phyloP scores from a whole-genome alignment of 1,284 basidiomycete genomes.

The Boletus hoseneyae region DNA sequence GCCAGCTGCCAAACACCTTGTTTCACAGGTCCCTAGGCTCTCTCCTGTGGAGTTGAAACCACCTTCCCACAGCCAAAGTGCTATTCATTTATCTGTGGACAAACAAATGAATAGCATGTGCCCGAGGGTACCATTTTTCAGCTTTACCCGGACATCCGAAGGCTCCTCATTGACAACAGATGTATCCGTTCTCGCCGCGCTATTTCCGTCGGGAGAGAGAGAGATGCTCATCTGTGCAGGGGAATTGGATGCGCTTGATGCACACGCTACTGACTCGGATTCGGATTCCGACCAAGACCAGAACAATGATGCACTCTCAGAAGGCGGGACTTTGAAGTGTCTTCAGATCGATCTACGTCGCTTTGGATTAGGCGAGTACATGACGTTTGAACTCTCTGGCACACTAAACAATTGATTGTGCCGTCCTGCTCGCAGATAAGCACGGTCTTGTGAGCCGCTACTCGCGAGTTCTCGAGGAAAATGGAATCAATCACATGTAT shows the following conservation, averaged over 20 bases:
- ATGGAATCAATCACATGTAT: conserved; percentile 80
- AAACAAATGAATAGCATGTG: conserved; percentile 12
- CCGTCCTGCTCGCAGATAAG: conserved; percentile 47
- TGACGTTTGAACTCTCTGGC: not conserved
- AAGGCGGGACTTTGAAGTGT: conserved; percentile 49
- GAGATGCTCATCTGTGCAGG: conserved; percentile 72
- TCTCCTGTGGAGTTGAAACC: conserved; percentile 19
- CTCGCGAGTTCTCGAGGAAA: conserved; percentile 65
- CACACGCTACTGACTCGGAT: conserved; percentile 30
- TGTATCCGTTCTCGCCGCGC: conserved; percentile 53
- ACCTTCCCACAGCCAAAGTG: conserved; percentile 7
- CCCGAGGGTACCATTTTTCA: conserved; percentile 60
- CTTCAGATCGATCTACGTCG: conserved; percentile 67
- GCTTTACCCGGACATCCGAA: conserved; percentile 71
- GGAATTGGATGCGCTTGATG: conserved; percentile 58
- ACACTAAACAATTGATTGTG: not conserved
- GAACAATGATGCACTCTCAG: conserved; percentile 28
- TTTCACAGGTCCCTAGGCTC: conserved; percentile 28
- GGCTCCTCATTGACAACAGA: conserved; percentile 70
- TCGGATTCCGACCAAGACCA: conserved; percentile 37
- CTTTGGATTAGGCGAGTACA: conserved; percentile 59
- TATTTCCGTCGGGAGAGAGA: conserved; percentile 65
- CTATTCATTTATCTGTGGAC: conserved; percentile 11
- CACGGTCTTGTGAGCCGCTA: conserved; percentile 75
- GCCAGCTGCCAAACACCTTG: conserved; percentile 34